A percentile compares a stretch with the other conserved stretches of the same genome.
These are phyloP conservation scores for Boletellus emodensis DNA, from an alignment of 768 basidiomycete species.

Conservation along the genomic window DNA sequence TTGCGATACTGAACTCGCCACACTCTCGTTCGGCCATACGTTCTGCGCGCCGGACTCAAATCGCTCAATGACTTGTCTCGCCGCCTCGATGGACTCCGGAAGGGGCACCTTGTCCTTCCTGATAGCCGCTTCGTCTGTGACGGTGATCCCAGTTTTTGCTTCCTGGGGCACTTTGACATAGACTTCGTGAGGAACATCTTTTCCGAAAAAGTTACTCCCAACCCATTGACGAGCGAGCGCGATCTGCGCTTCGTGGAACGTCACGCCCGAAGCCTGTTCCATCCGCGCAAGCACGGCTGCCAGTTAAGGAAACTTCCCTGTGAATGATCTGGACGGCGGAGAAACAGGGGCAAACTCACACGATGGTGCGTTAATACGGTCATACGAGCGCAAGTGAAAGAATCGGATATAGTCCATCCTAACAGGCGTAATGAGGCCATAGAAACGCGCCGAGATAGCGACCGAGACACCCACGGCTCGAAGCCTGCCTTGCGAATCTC, in stretches of 20 bases:
- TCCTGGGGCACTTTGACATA: constrained; percentile 55
- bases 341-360: constrained; percentile 35
- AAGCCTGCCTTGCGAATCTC: constrained; percentile 70
- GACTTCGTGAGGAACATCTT: constrained; percentile 45
- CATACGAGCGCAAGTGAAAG: constrained; percentile 90
- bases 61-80: constrained; percentile 56
- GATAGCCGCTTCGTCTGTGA: constrained; percentile 48
- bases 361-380: constrained; percentile 78
- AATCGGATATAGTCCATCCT: constrained; percentile 86
- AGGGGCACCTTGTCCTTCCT: constrained; percentile 63
- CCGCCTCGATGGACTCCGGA: constrained; percentile 65
- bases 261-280: constrained; percentile 71
- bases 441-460: neutral
- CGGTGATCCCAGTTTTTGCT: constrained; percentile 44
- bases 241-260: constrained; percentile 82
- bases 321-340: constrained; percentile 22
- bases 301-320: neutral
- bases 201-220: constrained; percentile 40
- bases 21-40: constrained; percentile 55
- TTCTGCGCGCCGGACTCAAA: constrained; percentile 67
- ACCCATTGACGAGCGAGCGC: constrained; percentile 79
- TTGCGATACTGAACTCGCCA: constrained; percentile 76
- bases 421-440: neutral
- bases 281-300: constrained; percentile 57
- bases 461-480: constrained; percentile 57